Conservation (phyloP, 1,284 basidiomycete genomes). For the Prillingera fragicola region DNA sequence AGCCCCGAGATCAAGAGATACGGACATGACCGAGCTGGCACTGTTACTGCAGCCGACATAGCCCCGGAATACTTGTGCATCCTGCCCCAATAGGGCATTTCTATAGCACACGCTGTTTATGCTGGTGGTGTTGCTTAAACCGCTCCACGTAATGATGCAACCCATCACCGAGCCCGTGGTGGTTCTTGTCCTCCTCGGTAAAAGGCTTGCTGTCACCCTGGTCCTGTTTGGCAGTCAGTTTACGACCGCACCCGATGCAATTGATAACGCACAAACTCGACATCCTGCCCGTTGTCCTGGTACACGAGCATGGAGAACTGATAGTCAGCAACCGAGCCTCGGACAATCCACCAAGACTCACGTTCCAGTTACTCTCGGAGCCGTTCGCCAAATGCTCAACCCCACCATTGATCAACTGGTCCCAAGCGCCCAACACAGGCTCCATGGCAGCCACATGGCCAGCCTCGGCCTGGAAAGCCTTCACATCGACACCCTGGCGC, state of each 20-base stretch:
- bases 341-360: background rate
- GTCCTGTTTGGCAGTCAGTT: slow-evolving; percentile 14
- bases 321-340: slow-evolving; percentile 15
- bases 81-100: too few species aligned
- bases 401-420: background rate
- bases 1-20: background rate
- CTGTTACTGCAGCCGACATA: too few species aligned
- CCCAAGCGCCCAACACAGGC: slow-evolving; percentile 7
- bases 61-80: too few species aligned
- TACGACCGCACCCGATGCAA: too few species aligned
- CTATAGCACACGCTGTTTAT: too few species aligned
- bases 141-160: background rate
- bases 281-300: too few species aligned
- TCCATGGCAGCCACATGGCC: background rate
- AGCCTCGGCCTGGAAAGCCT: too few species aligned
- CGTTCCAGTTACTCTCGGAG: slow-evolving; percentile 24
- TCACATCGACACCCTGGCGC: too few species aligned
- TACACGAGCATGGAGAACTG: too few species aligned
- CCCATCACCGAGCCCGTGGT: slow-evolving; percentile 16
- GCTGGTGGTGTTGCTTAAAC: background rate
- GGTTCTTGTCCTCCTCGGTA: slow-evolving; percentile 11
- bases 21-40: too few species aligned
- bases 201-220: slow-evolving; percentile 8
- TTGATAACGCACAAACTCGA: too few species aligned
- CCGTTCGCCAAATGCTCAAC: slow-evolving; percentile 26